These are phyloP conservation scores for Candida koratica DNA, from an alignment of 805 yeast species.

Conservation along the genomic window DNA sequence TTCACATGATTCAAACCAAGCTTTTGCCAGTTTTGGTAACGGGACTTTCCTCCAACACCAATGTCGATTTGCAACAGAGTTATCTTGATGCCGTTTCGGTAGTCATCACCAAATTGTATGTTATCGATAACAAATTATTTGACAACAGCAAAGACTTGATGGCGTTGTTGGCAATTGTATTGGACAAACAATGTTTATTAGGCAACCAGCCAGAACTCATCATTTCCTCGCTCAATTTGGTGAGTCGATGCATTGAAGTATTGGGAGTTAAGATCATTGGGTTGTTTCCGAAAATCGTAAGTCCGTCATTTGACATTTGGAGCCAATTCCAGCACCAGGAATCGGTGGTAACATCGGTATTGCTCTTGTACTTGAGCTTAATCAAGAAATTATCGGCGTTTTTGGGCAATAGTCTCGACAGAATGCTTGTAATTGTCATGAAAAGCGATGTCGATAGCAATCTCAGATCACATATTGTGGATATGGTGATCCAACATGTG, in stretches of 20 bases:
- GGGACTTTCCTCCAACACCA: conserved; percentile 32
- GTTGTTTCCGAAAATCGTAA: conserved; percentile 77
- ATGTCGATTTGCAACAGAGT: conserved; percentile 58
- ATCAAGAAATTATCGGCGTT: conserved; percentile 84
- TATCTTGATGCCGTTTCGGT: conserved; percentile 65
- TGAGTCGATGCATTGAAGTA: conserved; percentile 64
- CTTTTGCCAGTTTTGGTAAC: conserved; percentile 49
- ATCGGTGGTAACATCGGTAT: conserved; percentile 62
- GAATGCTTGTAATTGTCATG: conserved; percentile 57
- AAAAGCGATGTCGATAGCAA: conserved; percentile 56
- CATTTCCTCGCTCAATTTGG: conserved; percentile 69
- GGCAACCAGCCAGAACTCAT: conserved; percentile 57
- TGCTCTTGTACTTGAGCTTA: conserved; percentile 69
- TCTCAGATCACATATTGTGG: conserved; percentile 59
- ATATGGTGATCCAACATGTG: conserved; percentile 59
- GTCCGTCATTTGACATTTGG: conserved; percentile 65
- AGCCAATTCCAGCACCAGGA: conserved; percentile 26
- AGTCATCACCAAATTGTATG: conserved; percentile 61
- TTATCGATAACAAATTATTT: conserved; percentile 19
- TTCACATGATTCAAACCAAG: conserved; percentile 47
- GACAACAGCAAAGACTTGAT: conserved; percentile 43
- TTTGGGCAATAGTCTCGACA: conserved; percentile 55
- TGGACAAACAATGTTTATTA: conserved; percentile 50
- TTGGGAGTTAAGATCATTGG: conserved; percentile 87
- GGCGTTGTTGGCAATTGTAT: conserved; percentile 47